Evolutionary conservation across 202 grass and related monocot species (phyloP), one percentile per base, ranked within the genome.

Genomic region (Musa balbisiana): DNA sequence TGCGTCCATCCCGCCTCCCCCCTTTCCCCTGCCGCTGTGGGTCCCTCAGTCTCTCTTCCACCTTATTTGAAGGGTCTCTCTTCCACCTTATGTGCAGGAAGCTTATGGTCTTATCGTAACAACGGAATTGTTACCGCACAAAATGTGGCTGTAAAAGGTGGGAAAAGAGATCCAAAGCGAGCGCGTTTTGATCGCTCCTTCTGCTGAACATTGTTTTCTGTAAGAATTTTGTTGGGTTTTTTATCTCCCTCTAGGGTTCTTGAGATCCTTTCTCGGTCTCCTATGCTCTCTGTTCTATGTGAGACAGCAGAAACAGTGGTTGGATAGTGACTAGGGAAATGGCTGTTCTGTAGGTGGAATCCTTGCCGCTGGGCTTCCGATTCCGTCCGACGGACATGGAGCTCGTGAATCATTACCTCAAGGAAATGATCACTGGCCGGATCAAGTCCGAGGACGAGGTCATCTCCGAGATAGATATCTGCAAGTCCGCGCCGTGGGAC

Each of bases 401-500:
- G 87, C 95, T 99, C 16, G 10, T 99, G 21, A 83, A 69, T 22
- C 82, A 95, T 83, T 99, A 99, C 83, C 91, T 99, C 75, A 95
- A 99, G 91, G 82, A 89, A 3, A 95, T 92, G 87, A 94, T 94
- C 75, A 92, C 86, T 9, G 89, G 91, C 2, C 85, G 87, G 50
- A 92, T 94, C 69, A 77, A 55, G 22, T 29, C 52, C 55, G 95
- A 95, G 74, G 53, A 54, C 64, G 85, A 94, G 80, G 85, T 99
- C 59, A 94, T 98, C 53, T 87, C 87, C 11, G 94, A 93, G 83
- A 86, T 98, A 58, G 91, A 98, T 75, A 83, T 98, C n/a, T 98
- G 88, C 91, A 98, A 98, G 91, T 92, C 81, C 87, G 91, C 92
- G 79, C 94, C 95, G 0, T 94, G 95, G 95, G 95, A 99, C 64